phyloP scores from a whole-genome alignment of 768 basidiomycete genomes.

The Gautieria morchelliformis region DNA sequence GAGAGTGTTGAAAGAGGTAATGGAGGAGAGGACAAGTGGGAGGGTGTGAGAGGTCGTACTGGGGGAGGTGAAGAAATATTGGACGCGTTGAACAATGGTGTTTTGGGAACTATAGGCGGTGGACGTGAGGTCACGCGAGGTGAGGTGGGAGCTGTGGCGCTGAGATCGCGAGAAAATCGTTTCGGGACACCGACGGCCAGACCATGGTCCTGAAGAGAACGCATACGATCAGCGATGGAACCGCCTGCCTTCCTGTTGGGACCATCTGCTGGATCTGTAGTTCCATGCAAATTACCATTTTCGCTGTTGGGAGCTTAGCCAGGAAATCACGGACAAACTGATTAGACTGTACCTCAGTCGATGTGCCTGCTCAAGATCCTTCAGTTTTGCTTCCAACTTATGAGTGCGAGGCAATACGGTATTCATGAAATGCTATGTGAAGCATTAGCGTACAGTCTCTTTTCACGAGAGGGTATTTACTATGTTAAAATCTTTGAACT shows the following conservation, averaged over 20 bases:
- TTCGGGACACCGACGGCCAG: constrained; percentile 49
- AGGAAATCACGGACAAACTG: constrained; percentile 11
- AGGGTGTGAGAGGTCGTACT: constrained; percentile 5
- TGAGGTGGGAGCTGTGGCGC: constrained; percentile 18
- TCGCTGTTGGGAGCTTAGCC: constrained; percentile 8
- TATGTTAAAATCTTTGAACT: constrained; percentile 55
- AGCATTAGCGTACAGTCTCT: background rate
- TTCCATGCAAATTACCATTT: constrained; percentile 4
- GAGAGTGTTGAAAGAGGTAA: constrained; percentile 20
- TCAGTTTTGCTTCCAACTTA: constrained; percentile 36
- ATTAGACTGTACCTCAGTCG: constrained; percentile 3
- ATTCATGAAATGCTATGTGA: constrained; percentile 27
- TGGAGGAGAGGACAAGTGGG: constrained; percentile 21
- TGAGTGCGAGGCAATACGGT: constrained; percentile 32
- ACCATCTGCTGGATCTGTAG: constrained; percentile 23
- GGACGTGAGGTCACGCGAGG: constrained; percentile 21
- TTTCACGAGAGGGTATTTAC: constrained; percentile 32
- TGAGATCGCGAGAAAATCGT: constrained; percentile 45
- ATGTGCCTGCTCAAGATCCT: constrained; percentile 30
- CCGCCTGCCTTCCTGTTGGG: constrained; percentile 41
- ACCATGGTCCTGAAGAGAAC: constrained; percentile 64
- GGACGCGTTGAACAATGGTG: constrained; percentile 13
- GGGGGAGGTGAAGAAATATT: constrained; percentile 13
- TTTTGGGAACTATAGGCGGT: constrained; percentile 25
- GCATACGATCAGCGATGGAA: constrained; percentile 75